phyloP scores from a whole-genome alignment of 441 rosid species.

The Melastoma candidum region DNA sequence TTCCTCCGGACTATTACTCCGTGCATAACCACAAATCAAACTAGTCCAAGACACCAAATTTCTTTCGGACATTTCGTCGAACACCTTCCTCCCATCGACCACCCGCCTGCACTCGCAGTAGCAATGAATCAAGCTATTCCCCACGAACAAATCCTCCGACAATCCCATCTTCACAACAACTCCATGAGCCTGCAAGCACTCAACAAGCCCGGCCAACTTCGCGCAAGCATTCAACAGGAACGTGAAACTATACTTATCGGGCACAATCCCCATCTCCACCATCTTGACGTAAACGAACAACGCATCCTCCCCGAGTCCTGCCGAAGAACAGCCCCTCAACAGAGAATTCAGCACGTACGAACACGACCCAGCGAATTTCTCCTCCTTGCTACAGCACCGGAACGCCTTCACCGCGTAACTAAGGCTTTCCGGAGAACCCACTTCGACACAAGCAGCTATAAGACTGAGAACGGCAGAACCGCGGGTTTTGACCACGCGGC shows the following conservation, averaged over 20 bases:
- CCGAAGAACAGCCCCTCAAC: constrained; percentile 45
- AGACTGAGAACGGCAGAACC: constrained; percentile 21
- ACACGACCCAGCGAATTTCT: constrained; percentile 23
- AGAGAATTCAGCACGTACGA: constrained; percentile 49
- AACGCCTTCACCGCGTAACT: constrained; percentile 38
- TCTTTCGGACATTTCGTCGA: constrained; percentile 51
- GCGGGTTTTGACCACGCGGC: constrained; percentile 31
- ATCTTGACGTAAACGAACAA: constrained; percentile 31
- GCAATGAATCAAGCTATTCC: constrained; percentile 51
- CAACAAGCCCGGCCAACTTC: constrained; percentile 24
- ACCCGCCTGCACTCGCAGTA: constrained; percentile 45
- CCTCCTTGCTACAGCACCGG: constrained; percentile 26
- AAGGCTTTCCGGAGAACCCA: constrained; percentile 44
- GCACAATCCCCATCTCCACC: constrained; percentile 31
- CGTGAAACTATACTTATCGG: constrained; percentile 60
- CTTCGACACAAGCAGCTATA: constrained; percentile 30
- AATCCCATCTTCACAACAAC: constrained; percentile 36
- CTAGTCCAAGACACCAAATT: constrained; percentile 81
- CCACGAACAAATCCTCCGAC: constrained; percentile 32
- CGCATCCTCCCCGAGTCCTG: constrained; percentile 37
- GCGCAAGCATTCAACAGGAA: constrained; percentile 56
- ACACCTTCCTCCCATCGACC: constrained; percentile 38
- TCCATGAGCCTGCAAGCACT: constrained; percentile 63
- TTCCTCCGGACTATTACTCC: constrained; percentile 32
- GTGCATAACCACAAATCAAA: constrained; percentile 54